phyloP scores from a whole-genome alignment of 163 green algal genomes.

The Coccomyxa subellipsoidea region DNA sequence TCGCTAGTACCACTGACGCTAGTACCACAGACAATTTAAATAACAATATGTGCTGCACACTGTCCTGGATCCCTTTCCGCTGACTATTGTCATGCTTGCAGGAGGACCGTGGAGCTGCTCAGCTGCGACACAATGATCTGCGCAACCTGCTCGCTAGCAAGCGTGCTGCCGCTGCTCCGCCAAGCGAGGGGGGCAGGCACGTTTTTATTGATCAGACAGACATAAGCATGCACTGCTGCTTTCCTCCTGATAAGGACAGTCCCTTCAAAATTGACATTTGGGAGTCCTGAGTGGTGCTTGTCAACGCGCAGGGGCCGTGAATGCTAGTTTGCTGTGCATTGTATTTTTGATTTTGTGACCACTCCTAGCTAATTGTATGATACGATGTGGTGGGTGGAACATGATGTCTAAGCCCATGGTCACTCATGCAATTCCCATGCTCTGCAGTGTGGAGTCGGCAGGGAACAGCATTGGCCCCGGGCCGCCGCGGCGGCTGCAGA shows the following conservation, averaged over 20 bases:
- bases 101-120: background rate
- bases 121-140: background rate
- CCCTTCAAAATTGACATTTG: background rate
- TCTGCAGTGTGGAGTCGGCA: too few relatives aligned
- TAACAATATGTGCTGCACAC: background rate
- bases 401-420: too few relatives aligned
- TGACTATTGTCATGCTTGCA: too few relatives aligned
- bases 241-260: background rate
- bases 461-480: too few relatives aligned
- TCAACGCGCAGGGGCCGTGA: background rate
- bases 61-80: background rate
- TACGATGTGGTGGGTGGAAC: too few relatives aligned
- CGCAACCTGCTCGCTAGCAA: background rate
- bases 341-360: too few relatives aligned
- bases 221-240: background rate
- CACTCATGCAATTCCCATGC: too few relatives aligned
- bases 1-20: background rate
- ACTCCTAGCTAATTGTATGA: too few relatives aligned
- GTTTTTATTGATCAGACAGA: background rate
- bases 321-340: background rate
- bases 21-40: background rate
- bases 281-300: background rate
- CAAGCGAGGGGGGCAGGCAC: too few relatives aligned
- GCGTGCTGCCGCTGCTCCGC: background rate
- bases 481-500: background rate